Evolutionary conservation across 2,329 filamentous ascomycete species (phyloP).

Genomic region (Chlorencoelia australis): DNA sequence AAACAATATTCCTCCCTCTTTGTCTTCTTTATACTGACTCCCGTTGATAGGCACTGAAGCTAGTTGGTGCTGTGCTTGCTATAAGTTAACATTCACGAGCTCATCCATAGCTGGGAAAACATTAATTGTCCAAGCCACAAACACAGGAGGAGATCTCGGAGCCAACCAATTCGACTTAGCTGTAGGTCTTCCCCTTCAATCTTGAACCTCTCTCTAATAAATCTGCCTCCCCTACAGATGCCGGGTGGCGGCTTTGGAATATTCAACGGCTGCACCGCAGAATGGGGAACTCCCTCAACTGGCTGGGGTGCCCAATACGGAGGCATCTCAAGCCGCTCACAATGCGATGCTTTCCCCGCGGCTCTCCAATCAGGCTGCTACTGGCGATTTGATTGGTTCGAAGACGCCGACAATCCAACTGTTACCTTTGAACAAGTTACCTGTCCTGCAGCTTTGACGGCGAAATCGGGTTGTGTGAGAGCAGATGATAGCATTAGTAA

Average conservation of each 20-base stretch:
- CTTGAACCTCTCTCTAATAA: neutral
- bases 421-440: slow-evolving; percentile 35
- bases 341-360: slow-evolving; percentile 35
- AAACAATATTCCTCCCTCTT: too few species aligned
- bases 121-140: slow-evolving; percentile 55
- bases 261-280: slow-evolving; percentile 40
- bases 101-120: slow-evolving; percentile 46
- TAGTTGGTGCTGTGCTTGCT: slow-evolving; percentile 59
- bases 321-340: slow-evolving; percentile 32
- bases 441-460: slow-evolving; percentile 36
- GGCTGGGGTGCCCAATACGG: slow-evolving; percentile 39
- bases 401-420: slow-evolving; percentile 36
- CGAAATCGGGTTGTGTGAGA: slow-evolving; percentile 31
- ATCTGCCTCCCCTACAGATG: slow-evolving; percentile 27
- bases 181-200: slow-evolving; percentile 11
- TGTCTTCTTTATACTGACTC: too few species aligned
- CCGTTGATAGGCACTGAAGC: too few species aligned
- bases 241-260: slow-evolving; percentile 47
- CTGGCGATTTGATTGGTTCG: slow-evolving; percentile 44
- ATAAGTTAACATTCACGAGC: slow-evolving; percentile 38
- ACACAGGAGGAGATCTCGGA: slow-evolving; percentile 48
- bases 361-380: slow-evolving; percentile 35
- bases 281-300: slow-evolving; percentile 34
- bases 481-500: slow-evolving; percentile 4
- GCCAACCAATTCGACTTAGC: slow-evolving; percentile 48